phyloP scores from a whole-genome alignment of 345 rosid genomes.

The Clausena lansium region DNA sequence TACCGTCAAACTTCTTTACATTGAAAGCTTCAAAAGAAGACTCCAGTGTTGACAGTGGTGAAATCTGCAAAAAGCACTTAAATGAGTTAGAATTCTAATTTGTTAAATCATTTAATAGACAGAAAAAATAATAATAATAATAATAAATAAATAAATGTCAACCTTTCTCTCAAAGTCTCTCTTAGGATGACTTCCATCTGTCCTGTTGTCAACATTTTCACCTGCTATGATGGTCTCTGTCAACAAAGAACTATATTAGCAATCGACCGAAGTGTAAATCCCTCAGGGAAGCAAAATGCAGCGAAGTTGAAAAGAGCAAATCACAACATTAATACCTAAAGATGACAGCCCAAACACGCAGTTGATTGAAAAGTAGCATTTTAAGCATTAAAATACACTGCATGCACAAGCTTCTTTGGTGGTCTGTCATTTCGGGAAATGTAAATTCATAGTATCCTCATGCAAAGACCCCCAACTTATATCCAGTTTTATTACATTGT shows the following conservation, averaged over 20 bases:
- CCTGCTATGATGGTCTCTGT: slow-evolving; percentile 46
- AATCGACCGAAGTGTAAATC: neutral
- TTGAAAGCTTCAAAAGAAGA: slow-evolving; percentile 82
- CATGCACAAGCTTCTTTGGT: neutral
- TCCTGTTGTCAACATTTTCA: slow-evolving; percentile 38
- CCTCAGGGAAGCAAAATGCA: neutral
- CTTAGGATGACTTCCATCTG: slow-evolving; percentile 49
- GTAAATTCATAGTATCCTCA: neutral
- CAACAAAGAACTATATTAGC: slow-evolving; percentile 8
- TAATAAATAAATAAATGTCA: slow-evolving; percentile 6
- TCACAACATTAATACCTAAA: neutral
- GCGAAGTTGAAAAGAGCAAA: neutral
- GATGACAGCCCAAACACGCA: neutral
- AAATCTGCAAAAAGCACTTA: slow-evolving; percentile 50
- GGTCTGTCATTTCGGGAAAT: neutral
- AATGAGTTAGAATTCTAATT: neutral
- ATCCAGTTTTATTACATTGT: neutral
- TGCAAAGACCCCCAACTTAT: neutral
- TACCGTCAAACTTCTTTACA: slow-evolving; percentile 84
- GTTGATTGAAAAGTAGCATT: neutral
- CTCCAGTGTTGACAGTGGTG: slow-evolving; percentile 77
- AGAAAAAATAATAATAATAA: neutral
- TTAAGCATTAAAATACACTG: neutral
- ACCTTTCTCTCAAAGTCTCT: slow-evolving; percentile 75
- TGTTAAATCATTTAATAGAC: neutral